Conservation (phyloP, 163 green algal genomes). For the Coccomyxa subellipsoidea region DNA sequence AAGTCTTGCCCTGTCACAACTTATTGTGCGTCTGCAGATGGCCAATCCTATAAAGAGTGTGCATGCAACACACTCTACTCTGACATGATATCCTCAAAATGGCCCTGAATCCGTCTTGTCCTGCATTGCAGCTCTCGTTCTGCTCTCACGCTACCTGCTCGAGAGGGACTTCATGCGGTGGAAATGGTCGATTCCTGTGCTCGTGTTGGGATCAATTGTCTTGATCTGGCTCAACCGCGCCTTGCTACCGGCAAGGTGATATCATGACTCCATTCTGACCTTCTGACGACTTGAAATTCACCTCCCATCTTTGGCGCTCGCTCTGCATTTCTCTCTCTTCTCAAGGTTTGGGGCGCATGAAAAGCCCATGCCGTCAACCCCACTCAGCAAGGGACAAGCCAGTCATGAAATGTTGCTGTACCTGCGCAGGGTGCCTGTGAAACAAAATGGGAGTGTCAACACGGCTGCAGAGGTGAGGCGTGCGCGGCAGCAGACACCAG, state of each 20-base stretch:
- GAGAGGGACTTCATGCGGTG: background rate
- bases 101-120: no score
- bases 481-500: background rate
- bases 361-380: no score
- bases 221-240: background rate
- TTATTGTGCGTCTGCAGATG: no score
- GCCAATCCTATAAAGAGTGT: no score
- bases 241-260: background rate
- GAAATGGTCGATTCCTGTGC: background rate
- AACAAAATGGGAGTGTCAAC: background rate
- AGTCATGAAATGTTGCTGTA: background rate
- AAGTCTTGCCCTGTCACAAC: background rate
- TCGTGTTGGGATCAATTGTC: background rate
- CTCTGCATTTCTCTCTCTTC: no score
- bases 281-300: background rate
- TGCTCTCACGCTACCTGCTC: background rate
- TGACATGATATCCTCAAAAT: background rate
- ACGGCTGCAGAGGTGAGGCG: background rate
- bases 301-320: background rate
- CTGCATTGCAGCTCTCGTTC: background rate
- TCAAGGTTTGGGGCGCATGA: no score
- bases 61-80: background rate
- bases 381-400: no score
- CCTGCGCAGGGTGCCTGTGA: background rate
- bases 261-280: no score